A percentile compares a stretch with the other conserved stretches of the same genome.
Conservation (phyloP, 2,329 filamentous ascomycete genomes). For the Mycosphaerelloides madeirae region DNA sequence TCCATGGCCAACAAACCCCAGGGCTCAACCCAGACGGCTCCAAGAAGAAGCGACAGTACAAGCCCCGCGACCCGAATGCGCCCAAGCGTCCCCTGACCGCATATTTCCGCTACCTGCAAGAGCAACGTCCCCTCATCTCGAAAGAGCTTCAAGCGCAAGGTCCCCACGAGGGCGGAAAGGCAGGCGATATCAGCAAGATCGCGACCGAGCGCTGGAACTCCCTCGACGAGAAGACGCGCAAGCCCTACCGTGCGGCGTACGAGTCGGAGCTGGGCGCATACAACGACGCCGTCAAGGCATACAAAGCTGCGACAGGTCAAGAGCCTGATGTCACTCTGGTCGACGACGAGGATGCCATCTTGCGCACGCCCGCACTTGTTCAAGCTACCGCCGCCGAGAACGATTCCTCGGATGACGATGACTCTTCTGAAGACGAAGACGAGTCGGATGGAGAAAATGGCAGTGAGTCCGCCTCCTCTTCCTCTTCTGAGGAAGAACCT, state of each 20-base stretch:
- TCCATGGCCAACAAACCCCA: neutral
- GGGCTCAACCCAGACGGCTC: conserved; percentile 19
- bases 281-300: conserved; percentile 51
- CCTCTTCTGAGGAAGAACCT: conserved; percentile 31
- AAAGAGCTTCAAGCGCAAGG: conserved; percentile 51
- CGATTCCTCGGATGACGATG: conserved; percentile 21
- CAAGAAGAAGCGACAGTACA: conserved; percentile 41
- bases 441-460: conserved; percentile 11
- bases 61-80: conserved; percentile 72
- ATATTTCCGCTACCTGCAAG: conserved; percentile 92
- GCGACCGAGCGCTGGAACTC: conserved; percentile 79
- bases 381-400: conserved; percentile 15
- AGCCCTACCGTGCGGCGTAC: conserved; percentile 59
- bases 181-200: conserved; percentile 82
- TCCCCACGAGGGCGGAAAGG: conserved; percentile 62
- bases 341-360: conserved; percentile 24
- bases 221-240: conserved; percentile 70
- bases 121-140: conserved; percentile 76
- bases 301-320: conserved; percentile 48
- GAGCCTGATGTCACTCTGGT: conserved; percentile 18
- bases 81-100: conserved; percentile 91
- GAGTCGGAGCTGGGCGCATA: conserved; percentile 53
- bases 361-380: conserved; percentile 19
- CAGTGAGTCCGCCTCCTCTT: conserved; percentile 25
- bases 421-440: conserved; percentile 15